Percentiles rank a stretch among this genome's conserved stretches.
phyloP scores from a whole-genome alignment of 805 yeast species.

The Hanseniaspora hatyaiensis region DNA sequence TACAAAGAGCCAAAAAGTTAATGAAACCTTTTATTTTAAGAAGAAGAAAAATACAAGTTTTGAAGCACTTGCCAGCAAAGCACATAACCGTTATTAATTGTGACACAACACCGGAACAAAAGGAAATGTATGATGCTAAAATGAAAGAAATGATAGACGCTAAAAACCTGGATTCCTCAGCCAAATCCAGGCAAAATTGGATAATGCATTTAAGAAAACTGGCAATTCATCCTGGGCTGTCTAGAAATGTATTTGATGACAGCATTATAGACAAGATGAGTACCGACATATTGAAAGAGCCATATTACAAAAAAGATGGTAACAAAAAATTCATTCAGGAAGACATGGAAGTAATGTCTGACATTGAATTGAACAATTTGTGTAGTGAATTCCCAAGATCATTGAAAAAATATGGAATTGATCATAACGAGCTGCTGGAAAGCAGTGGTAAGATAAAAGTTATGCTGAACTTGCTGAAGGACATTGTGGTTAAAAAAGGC shows the following conservation, averaged over 20 bases:
- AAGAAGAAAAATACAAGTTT: constrained; percentile 82
- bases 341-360: constrained; percentile 93
- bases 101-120: constrained; percentile 45
- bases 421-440: constrained; percentile 42
- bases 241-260: constrained; percentile 55
- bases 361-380: constrained; percentile 68
- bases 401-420: constrained; percentile 41
- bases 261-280: constrained; percentile 54
- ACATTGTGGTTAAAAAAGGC: constrained; percentile 39
- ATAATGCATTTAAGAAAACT: constrained; percentile 88
- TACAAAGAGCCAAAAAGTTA: constrained; percentile 88
- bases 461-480: constrained; percentile 46
- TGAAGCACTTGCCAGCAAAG: constrained; percentile 78
- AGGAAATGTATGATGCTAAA: constrained; percentile 42
- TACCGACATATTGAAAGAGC: constrained; percentile 65
- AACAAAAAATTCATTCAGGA: constrained; percentile 67
- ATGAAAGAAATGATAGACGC: constrained; percentile 31
- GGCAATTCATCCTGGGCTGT: constrained; percentile 79
- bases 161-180: constrained; percentile 20
- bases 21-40: constrained; percentile 95
- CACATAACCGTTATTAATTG: constrained; percentile 53
- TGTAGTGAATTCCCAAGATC: constrained; percentile 66
- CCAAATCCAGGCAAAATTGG: constrained; percentile 41
- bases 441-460: constrained; percentile 65
- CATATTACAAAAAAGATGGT: constrained; percentile 60